Conservation (phyloP, 2,329 filamentous ascomycete genomes). For the Exophiala bonariae region DNA sequence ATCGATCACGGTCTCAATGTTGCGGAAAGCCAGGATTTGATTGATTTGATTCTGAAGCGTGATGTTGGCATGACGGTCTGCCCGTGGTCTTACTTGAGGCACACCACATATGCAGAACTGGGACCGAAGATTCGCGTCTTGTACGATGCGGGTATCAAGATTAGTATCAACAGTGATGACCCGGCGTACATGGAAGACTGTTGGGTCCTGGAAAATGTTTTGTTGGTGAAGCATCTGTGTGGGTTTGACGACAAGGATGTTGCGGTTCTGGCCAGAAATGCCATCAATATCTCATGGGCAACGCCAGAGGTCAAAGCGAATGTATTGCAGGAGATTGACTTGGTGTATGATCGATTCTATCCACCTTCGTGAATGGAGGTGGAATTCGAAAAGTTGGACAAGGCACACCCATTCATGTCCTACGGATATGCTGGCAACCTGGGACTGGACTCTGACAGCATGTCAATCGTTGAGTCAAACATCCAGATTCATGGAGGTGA, state of each 20-base stretch:
- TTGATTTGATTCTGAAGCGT: conserved; percentile 33
- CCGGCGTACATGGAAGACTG: conserved; percentile 53
- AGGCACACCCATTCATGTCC: no score
- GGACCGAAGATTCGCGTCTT: conserved; percentile 41
- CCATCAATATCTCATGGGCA: conserved; percentile 51
- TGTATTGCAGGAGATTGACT: conserved; percentile 10
- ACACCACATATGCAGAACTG: conserved; percentile 27
- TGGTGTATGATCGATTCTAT: conserved; percentile 4
- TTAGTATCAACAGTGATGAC: conserved; percentile 52
- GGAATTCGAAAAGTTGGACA: no score
- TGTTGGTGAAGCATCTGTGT: conserved; percentile 45
- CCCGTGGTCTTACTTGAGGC: conserved; percentile 40
- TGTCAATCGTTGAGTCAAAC: no score
- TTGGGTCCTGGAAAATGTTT: conserved; percentile 51
- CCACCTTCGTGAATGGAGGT: neutral
- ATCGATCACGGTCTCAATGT: conserved; percentile 47
- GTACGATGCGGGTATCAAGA: conserved; percentile 46
- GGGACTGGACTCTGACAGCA: no score
- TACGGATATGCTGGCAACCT: no score
- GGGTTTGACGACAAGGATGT: conserved; percentile 44
- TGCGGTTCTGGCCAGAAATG: conserved; percentile 42
- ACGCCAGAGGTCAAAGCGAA: conserved; percentile 37
- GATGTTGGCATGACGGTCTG: conserved; percentile 44
- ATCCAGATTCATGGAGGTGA: no score
- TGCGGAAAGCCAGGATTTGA: conserved; percentile 35